Evolutionary conservation across 2,329 filamentous ascomycete species (phyloP), one percentile per base, ranked within the genome.

Genomic region (Monilinia aucupariae): DNA sequence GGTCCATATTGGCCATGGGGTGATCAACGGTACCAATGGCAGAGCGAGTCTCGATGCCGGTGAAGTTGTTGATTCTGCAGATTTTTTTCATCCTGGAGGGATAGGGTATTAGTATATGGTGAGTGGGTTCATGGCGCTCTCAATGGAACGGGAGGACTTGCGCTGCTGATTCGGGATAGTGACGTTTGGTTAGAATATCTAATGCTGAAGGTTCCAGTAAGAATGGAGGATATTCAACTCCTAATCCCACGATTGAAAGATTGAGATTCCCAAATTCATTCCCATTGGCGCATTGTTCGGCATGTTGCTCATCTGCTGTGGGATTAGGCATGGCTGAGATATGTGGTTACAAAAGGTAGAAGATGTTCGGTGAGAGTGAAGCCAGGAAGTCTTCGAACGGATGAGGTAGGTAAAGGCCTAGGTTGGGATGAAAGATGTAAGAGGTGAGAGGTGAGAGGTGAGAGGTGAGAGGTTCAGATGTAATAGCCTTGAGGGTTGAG

Each of bases 31-130:
- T 81, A 63, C 84, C 85, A 68, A 88, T 80, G 15, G 85, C 85
- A 15, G 85, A 85, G 59, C 85, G 82, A 39, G 78, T 76, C 59
- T 87, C 85, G 64, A 87, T 87, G 64, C 85, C 85, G 1, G 85
- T 88, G 68, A 80, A 86, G 62, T 80, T 78, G 74, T 87, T 88
- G 71, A 88, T 86, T 20, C 79, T 77, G 61, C 85, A 79, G 32
- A 88, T 80, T 71, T 87, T 87, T 65, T 78, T 78, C 81, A 88
- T 85, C 41, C 84, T 87, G 66, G 4, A 52, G 48, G 39, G 47
- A n/a, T 25, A 7, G 30, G 2, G 20, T 5, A 8, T 62, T 27
- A 56, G 41, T 37, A 22, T 20, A 22, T n/a, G 9, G 41, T 49
- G 5, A 13, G 47, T 8, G 22, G 7, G 5, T 1, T 25, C 15